Evolutionary conservation across 306 rosid species (phyloP).

Genomic region (Vigna hirtella): DNA sequence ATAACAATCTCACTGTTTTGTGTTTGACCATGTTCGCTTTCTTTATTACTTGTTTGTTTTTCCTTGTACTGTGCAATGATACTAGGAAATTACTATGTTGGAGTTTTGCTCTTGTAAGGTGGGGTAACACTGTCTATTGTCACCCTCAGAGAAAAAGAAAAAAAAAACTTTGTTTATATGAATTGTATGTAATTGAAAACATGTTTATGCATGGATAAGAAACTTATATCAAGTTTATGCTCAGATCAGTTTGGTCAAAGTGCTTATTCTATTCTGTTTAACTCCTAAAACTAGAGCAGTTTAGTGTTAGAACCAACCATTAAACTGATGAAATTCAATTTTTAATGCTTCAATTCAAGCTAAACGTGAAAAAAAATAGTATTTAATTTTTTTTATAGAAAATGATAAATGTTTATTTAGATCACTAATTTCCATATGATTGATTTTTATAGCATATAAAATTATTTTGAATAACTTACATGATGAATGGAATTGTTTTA

Average conservation of each 20-base stretch:
- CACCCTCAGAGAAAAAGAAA: background rate
- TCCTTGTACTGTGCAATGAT: background rate
- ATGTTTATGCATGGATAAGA: background rate
- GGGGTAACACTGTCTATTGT: conserved; percentile 1
- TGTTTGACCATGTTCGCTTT: conserved; percentile 18
- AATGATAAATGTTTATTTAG: background rate
- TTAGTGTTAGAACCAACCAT: background rate
- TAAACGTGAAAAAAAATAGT: background rate
- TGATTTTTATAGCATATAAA: no score
- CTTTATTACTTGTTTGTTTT: background rate
- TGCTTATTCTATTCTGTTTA: background rate
- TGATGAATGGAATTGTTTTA: no score
- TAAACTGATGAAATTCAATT: background rate
- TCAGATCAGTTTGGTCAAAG: background rate
- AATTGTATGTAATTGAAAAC: background rate
- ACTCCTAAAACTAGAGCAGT: background rate
- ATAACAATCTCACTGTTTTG: background rate
- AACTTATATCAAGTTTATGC: background rate
- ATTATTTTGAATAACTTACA: no score
- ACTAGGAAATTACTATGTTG: conserved; percentile 20
- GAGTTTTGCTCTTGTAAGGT: background rate
- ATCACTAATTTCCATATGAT: no score
- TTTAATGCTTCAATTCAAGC: background rate
- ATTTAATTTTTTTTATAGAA: no score
- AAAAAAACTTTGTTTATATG: no score